A percentile compares a stretch with the other conserved stretches of the same genome.
These are phyloP conservation scores for Flaveria brownii DNA, from an alignment of 129 eudicot genomes.

Conservation along the genomic window DNA sequence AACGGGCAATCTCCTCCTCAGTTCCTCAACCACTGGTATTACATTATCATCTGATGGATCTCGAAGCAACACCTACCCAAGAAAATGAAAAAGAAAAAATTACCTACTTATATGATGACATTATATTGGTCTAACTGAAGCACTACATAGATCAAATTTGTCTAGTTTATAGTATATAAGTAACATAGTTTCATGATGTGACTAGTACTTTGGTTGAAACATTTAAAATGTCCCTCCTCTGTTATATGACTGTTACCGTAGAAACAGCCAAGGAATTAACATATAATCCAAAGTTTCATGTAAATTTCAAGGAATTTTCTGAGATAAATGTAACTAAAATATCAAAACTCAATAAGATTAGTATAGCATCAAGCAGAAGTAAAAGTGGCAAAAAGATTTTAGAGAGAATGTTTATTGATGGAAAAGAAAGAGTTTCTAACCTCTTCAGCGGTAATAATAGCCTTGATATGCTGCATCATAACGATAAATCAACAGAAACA, in stretches of 20 bases:
- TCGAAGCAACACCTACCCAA: constrained; percentile 74
- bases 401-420: neutral
- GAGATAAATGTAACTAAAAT: constrained; percentile 7
- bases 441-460: constrained; percentile 82
- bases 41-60: constrained; percentile 84
- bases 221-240: neutral
- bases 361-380: neutral
- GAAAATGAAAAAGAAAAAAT: neutral
- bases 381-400: neutral
- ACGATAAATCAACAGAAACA: constrained; percentile 8
- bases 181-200: neutral
- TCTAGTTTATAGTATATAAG: neutral
- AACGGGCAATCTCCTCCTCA: constrained; percentile 64
- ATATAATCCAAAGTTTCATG: constrained; percentile 4
- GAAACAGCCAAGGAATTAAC: neutral
- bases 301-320: neutral
- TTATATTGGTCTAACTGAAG: neutral
- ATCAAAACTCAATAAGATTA: neutral
- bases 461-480: constrained; percentile 77
- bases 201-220: neutral
- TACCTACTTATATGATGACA: neutral
- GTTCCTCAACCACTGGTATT: constrained; percentile 83
- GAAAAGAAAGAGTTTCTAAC: constrained; percentile 23
- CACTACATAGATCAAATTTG: neutral
- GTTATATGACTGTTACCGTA: constrained; percentile 5